A percentile compares a stretch with the other conserved stretches of the same genome.
Evolutionary conservation across 805 yeast genomes (phyloP).

Genomic region (Torulaspora maleeae): DNA sequence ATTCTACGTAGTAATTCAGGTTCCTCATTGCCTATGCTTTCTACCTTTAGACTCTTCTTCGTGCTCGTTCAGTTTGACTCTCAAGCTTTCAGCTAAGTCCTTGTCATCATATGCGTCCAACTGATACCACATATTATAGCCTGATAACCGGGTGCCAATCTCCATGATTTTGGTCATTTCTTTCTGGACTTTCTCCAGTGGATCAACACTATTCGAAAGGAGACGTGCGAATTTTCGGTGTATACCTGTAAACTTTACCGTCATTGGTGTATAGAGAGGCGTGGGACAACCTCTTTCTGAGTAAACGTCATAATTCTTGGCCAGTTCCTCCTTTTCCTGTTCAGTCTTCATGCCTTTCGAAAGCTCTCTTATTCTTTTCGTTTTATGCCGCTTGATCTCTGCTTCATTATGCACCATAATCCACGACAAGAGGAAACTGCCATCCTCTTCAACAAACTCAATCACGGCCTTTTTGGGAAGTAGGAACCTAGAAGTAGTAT

Average conservation of each 20-base stretch:
- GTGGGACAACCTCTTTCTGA: constrained; percentile 37
- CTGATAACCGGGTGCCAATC: constrained; percentile 55
- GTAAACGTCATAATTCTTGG: constrained; percentile 21
- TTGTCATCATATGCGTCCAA: constrained; percentile 73
- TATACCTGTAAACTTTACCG: constrained; percentile 60
- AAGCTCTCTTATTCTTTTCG: constrained; percentile 19
- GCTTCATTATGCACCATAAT: constrained; percentile 31
- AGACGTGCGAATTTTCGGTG: constrained; percentile 64
- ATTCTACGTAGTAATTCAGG: constrained; percentile 19
- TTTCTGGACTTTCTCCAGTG: constrained; percentile 49
- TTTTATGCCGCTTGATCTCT: constrained; percentile 25
- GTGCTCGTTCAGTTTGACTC: constrained; percentile 52
- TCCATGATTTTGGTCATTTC: constrained; percentile 59
- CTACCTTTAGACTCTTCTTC: constrained; percentile 44
- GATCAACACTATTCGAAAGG: constrained; percentile 59
- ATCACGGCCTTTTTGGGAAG: constrained; percentile 74
- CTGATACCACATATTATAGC: constrained; percentile 75
- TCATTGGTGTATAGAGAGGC: constrained; percentile 52
- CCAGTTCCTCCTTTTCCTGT: constrained; percentile 14
- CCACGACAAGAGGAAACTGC: constrained; percentile 33
- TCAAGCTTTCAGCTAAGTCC: constrained; percentile 54
- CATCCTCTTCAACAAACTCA: constrained; percentile 42
- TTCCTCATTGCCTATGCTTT: constrained; percentile 27
- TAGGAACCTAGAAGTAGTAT: constrained; percentile 64
- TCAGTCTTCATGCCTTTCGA: constrained; percentile 19